Evolutionary conservation across 768 basidiomycete genomes (phyloP), one percentile per base, ranked within the genome.

Genomic region (Xanthoconium stramineum): DNA sequence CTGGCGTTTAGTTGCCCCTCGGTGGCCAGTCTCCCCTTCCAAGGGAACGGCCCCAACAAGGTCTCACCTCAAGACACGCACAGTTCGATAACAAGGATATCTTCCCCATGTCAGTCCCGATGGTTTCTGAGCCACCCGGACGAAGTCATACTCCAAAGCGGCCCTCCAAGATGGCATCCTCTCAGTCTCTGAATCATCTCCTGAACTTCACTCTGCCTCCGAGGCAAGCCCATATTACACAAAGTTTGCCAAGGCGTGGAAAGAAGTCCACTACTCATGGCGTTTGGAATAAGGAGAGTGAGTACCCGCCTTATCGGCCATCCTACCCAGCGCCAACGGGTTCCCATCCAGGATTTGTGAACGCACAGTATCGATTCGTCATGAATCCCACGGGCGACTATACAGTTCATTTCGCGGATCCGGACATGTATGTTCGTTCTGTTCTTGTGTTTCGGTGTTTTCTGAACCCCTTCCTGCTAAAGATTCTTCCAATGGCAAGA

Each of bases 401-500:
- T 69, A 92, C 94, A 17, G 95, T 90, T 7, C 94, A 97, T 72
- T 95, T 98, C 68, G 94, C 93, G 40, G 95, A 98, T 72, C 94
- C 97, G 35, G 97, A 99, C 73, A 95, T 98, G 89, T 90, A 72
- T 66, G 91, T 78, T 59, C 44, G 57, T 45, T 51, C 8, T 9
- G 11, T 43, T 19, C n/a, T 38, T 30, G 19, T 47, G 12, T 42
- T 20, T n/a, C 29, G 7, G 28, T 20, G 42, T 44, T 43, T 37
- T 54, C 53, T 52, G 52, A 43, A 58, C 10, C 19, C 8, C 43
- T 3, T n/a, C 15, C 30, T 43, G 14, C 14, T 14, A 6, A 57
- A 97, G 94, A 66, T 94, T 89, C 76, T 91, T 96, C 71, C 91
- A 94, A 77, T 97, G 94, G 94, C 83, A 89, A 17, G 93, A 98